phyloP scores from a whole-genome alignment of 257 asterid species.

The Forsythia viridissima region DNA sequence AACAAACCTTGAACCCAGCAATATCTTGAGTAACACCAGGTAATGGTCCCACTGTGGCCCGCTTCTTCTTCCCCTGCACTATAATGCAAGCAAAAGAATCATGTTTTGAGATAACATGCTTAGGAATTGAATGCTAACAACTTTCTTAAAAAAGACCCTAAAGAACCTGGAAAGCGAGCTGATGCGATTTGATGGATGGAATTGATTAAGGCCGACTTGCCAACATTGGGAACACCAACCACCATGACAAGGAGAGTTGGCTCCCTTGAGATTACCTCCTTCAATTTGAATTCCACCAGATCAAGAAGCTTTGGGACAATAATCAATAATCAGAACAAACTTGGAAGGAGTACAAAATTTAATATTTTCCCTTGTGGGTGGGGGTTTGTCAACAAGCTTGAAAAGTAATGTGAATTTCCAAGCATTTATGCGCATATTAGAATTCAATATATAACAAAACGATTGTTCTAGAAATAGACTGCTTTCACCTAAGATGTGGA shows the following conservation, averaged over 20 bases:
- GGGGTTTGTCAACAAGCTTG: constrained; percentile 2
- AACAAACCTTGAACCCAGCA: constrained; percentile 83
- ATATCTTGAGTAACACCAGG: constrained; percentile 99
- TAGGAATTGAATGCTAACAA: constrained; percentile 16
- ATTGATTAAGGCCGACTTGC: constrained; percentile 86
- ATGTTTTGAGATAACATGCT: constrained; percentile 11
- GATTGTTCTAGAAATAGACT: too few relatives aligned
- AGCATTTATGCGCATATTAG: background rate
- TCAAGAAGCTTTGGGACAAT: constrained; percentile 70
- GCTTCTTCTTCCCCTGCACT: constrained; percentile 88
- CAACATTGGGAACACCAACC: constrained; percentile 98
- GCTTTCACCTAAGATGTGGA: too few relatives aligned
- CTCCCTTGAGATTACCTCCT: constrained; percentile 72
- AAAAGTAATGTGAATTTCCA: constrained; percentile 5
- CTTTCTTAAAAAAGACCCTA: background rate
- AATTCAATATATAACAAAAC: background rate
- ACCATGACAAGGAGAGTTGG: constrained; percentile 93
- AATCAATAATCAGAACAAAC: constrained; percentile 30
- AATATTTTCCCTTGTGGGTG: background rate
- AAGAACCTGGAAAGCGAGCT: constrained; percentile 73
- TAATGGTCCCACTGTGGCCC: constrained; percentile 89
- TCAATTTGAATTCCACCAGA: constrained; percentile 83
- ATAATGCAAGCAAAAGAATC: constrained; percentile 46
- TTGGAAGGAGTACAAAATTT: background rate
- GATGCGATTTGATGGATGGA: constrained; percentile 85